These are phyloP conservation scores for Rutstroemia sydowiana DNA, from an alignment of 2,329 filamentous ascomycete species.

Conservation along the genomic window DNA sequence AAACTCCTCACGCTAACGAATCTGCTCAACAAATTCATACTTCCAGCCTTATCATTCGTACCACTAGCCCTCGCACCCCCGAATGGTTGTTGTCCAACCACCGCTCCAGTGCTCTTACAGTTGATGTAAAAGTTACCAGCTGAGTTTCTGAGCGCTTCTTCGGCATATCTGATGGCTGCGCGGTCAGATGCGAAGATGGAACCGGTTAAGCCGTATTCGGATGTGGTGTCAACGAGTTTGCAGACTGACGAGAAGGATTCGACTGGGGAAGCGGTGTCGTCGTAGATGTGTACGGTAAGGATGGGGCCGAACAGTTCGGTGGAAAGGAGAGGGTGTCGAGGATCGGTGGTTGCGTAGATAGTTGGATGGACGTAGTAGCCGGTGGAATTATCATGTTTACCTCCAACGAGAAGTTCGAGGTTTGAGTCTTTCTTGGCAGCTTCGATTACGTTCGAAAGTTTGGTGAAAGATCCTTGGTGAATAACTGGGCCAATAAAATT, in stretches of 20 bases:
- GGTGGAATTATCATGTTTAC: conserved; percentile 67
- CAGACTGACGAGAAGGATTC: conserved; percentile 52
- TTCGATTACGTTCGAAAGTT: conserved; percentile 69
- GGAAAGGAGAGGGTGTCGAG: conserved; percentile 64
- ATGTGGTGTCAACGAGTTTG: conserved; percentile 60
- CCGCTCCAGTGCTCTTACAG: conserved; percentile 69
- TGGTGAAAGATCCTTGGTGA: conserved; percentile 73
- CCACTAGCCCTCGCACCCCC: conserved; percentile 60
- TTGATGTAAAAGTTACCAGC: conserved; percentile 84
- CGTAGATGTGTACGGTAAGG: conserved; percentile 68
- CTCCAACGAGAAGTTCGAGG: conserved; percentile 66
- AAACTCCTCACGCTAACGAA: conserved; percentile 61
- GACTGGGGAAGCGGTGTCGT: conserved; percentile 49
- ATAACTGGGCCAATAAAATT: conserved; percentile 92
- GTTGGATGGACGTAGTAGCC: conserved; percentile 83
- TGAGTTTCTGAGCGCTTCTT: conserved; percentile 62
- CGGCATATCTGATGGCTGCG: conserved; percentile 56
- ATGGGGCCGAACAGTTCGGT: conserved; percentile 80
- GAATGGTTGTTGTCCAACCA: conserved; percentile 67
- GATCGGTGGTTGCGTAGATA: conserved; percentile 68
- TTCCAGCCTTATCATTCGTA: conserved; percentile 68
- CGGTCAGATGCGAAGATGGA: conserved; percentile 68
- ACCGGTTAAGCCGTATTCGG: conserved; percentile 71
- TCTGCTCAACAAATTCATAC: conserved; percentile 52
- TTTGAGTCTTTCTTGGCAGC: conserved; percentile 68